Percentiles rank a stretch among this genome's conserved stretches.
Conservation (phyloP, 306 rosid species). For the Amphicarpaea edgeworthii region DNA sequence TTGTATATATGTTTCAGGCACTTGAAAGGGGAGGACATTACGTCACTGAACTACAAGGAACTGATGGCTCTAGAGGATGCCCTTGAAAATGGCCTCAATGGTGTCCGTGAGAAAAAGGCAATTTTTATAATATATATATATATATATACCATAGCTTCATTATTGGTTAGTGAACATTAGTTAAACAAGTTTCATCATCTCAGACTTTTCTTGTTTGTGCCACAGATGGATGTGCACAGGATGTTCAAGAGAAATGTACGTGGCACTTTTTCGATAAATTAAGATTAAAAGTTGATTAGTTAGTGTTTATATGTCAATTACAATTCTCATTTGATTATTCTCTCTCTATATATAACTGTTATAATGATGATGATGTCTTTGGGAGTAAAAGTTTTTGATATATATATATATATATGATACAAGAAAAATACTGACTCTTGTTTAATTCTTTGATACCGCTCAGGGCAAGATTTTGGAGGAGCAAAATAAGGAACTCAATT, state of each 20-base stretch:
- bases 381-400: background rate
- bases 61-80: constrained; percentile 69
- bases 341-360: background rate
- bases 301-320: background rate
- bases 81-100: constrained; percentile 75
- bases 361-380: background rate
- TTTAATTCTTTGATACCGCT: constrained; percentile 14
- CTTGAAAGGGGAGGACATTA: constrained; percentile 86
- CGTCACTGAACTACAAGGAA: constrained; percentile 74
- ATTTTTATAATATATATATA: background rate
- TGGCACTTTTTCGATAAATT: background rate
- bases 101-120: constrained; percentile 70
- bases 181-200: constrained; percentile 23
- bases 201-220: constrained; percentile 15
- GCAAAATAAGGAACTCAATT: constrained; percentile 68
- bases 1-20: constrained; percentile 57
- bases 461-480: constrained; percentile 74
- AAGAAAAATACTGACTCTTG: background rate
- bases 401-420: background rate
- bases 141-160: background rate
- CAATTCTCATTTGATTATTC: background rate
- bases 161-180: background rate
- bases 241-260: constrained; percentile 73
- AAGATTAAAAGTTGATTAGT: background rate
- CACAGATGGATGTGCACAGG: constrained; percentile 64